A percentile compares a stretch with the other conserved stretches of the same genome.
phyloP scores from a whole-genome alignment of 2,329 filamentous ascomycete species.

The Penicillium sp. region DNA sequence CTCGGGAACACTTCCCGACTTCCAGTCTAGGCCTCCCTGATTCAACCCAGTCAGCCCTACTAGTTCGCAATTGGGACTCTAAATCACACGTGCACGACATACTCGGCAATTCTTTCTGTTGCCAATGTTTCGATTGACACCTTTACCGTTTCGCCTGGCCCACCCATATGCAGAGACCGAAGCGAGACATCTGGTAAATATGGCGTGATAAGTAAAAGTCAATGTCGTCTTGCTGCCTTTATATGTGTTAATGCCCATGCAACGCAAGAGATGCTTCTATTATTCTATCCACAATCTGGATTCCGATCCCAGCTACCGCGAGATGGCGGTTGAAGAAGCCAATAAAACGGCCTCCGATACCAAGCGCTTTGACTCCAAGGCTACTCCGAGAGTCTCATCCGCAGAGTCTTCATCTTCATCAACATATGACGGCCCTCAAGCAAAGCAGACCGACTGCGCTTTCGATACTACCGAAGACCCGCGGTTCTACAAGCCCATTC shows the following conservation, averaged over 20 bases:
- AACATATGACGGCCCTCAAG: slow-evolving; percentile 6
- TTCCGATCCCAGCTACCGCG: neutral
- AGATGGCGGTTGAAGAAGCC: slow-evolving; percentile 19
- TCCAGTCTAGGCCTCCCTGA: neutral
- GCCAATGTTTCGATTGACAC: neutral
- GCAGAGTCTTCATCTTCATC: slow-evolving; percentile 16
- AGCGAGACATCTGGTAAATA: neutral
- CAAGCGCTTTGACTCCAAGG: slow-evolving; percentile 8
- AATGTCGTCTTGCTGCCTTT: slow-evolving; percentile 3
- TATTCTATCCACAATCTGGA: neutral
- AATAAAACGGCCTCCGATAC: slow-evolving; percentile 1
- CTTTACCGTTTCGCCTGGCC: neutral
- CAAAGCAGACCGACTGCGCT: slow-evolving; percentile 21
- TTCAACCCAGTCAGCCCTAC: neutral
- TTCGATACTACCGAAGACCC: slow-evolving; percentile 37
- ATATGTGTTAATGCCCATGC: slow-evolving; percentile 6
- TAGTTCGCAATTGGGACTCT: slow-evolving; percentile 1
- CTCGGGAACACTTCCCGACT: neutral
- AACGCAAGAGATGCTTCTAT: neutral
- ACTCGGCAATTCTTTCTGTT: neutral
- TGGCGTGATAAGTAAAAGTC: slow-evolving; percentile 5
- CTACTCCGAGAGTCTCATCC: neutral
- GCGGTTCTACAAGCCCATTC: slow-evolving; percentile 38
- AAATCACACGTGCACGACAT: neutral
- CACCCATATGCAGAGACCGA: neutral